Evolutionary conservation across 768 basidiomycete genomes (phyloP), one percentile per base, ranked within the genome.

Genomic region (Mycena galopus): DNA sequence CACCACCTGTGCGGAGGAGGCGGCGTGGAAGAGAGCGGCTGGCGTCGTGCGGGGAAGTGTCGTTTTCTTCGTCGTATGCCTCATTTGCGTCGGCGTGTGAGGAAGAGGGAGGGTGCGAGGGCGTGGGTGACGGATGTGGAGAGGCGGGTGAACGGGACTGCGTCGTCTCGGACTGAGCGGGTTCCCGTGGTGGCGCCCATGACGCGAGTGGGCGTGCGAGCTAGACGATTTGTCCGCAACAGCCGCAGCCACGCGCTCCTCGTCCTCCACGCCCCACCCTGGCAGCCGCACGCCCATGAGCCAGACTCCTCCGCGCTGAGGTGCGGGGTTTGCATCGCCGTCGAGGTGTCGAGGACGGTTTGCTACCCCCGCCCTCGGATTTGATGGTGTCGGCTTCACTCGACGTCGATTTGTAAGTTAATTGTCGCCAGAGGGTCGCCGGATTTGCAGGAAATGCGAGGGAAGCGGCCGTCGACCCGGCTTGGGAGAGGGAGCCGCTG

Each of bases 1-100:
- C 92, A 87, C 89, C 92, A 93, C 85, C 17, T 90, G 87, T 1
- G 91, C 91, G n/a, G 88, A 88, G 80, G 93, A 94, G 79, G 93
- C 93, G 11, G 85, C 83, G 76, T 92, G 91, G 79, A 94, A 94
- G 69, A 85, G 81, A 7, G 88, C 84, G 0, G 4, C 71, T 65
- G 5, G 71, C 32, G 59, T 72, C 71, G 37, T n/a, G 65, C 17
- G 57, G 44, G 23, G 30, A 27, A 39, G 23, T 44, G 42, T 44
- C 58, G 58, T 35, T 37, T 25, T 63, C 30, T 42, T 32, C 16
- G 42, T 65, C 39, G 70, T 55, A 53, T 23, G 44, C 59, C 42
- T 39, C 60, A 21, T 44, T 39, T 16, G 6, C 47, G n/a, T 21
- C 35, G n/a, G 50, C 50, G 64, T 29, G 21, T 29, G 64, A 30